Evolutionary conservation across 768 basidiomycete genomes (phyloP).

Genomic region (Lentinula edodes): DNA sequence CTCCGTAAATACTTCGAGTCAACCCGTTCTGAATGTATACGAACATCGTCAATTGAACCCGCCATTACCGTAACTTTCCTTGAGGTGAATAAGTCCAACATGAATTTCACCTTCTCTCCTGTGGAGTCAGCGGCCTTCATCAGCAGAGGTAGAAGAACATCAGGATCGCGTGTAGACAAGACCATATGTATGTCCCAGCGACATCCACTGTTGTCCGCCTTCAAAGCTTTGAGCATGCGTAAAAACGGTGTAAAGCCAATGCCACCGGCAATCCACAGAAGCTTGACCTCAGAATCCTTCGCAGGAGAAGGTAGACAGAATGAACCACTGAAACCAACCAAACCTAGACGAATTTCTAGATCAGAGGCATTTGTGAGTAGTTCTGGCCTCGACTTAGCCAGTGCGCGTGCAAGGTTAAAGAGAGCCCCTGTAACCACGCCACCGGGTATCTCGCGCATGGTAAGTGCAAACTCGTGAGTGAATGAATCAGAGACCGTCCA

Average conservation of each 20-base stretch:
- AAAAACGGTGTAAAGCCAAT: constrained; percentile 64
- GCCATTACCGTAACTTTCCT: constrained; percentile 3
- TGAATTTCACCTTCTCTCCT: constrained; percentile 5
- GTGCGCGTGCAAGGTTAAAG: constrained; percentile 41
- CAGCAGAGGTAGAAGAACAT: constrained; percentile 42
- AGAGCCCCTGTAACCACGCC: constrained; percentile 53
- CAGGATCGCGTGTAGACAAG: constrained; percentile 49
- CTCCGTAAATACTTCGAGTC: constrained; percentile 12
- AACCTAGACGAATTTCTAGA: constrained; percentile 34
- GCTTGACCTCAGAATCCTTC: constrained; percentile 9
- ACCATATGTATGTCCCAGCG: constrained; percentile 38
- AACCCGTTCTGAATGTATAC: constrained; percentile 18
- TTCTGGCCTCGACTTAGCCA: constrained; percentile 33
- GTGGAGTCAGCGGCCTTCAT: constrained; percentile 14
- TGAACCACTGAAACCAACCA: constrained; percentile 50
- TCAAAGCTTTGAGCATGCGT: constrained; percentile 36
- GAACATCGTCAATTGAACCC: constrained; percentile 4
- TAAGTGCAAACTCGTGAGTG: constrained; percentile 34
- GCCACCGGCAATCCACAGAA: constrained; percentile 60
- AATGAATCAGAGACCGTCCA: constrained; percentile 50
- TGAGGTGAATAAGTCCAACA: neutral
- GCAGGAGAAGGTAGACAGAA: constrained; percentile 31
- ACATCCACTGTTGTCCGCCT: constrained; percentile 4
- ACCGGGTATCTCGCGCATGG: constrained; percentile 48
- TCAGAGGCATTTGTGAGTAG: constrained; percentile 31